Base-by-base conservation (phyloP, 257 asterid species). In the Fraxinus pennsylvanica region DNA sequence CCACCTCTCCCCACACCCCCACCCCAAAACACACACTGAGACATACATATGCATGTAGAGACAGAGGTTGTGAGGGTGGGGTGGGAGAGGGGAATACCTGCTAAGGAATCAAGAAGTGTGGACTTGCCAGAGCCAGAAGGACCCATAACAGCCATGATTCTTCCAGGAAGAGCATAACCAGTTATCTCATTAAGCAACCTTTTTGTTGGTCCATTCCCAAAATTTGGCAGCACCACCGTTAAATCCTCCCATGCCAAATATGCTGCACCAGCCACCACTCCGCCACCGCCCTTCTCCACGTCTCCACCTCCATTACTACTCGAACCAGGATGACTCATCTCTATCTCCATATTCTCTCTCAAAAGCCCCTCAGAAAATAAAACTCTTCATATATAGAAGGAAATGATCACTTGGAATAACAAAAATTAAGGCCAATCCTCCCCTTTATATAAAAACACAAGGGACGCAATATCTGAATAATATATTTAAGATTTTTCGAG, bases 71-170 rank as follows among this genome's bases (percentile, higher is more conserved):
- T 74, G 73, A 68, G 70, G 30, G n/a, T n/a, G 38, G 39, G 59
- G 0, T 1, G 17, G 47, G 66, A 41, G 83, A 71, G 78, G 71
- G 76, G 54, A 47, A 1, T 61, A 90, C 97, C 97, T 87, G 97
- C 92, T 41, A 91, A 79, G 67, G 94, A 84, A 81, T 92, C 97
- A n/a, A 92, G 92, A 71, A 93, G 89, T 0, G 97, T 91, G 74
- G 98, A 93, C 67, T 93, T 93, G 74, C 98, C 97, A 76, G 97
- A 92, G 33, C 97, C 98, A 54, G 97, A 94, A 85, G 98, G 97
- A 80, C 98, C 98, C 96, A 94, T 91, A 14, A 91, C 93, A 27
- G 97, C 98, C 94, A 91, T 78, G 84, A 92, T 89, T 75, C 95
- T 74, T 25, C 97, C 97, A 41, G 98, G 97, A 39, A 83, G 84